Conservation (phyloP, 768 basidiomycete species). For the Pulveroboletus sp. region DNA sequence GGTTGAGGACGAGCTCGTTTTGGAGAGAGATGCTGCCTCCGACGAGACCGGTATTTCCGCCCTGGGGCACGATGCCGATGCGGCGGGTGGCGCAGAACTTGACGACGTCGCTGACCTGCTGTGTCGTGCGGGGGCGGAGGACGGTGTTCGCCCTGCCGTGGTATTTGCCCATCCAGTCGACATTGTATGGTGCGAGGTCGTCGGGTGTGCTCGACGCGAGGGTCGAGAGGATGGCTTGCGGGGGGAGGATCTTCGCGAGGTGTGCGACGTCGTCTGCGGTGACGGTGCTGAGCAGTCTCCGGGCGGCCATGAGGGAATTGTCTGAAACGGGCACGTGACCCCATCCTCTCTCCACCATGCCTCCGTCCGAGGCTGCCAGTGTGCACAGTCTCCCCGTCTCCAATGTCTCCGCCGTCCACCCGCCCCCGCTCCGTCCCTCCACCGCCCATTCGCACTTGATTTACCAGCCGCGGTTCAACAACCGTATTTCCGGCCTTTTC, state of each 20-base stretch:
- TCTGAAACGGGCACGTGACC: slow-evolving; percentile 3
- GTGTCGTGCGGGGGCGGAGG: slow-evolving; percentile 80
- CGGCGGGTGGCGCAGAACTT: slow-evolving; percentile 78
- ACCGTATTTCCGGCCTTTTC: slow-evolving; percentile 83
- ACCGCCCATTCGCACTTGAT: slow-evolving; percentile 28
- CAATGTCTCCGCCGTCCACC: slow-evolving; percentile 43
- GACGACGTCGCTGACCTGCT: slow-evolving; percentile 85
- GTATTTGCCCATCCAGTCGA: slow-evolving; percentile 97
- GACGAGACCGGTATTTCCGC: slow-evolving; percentile 97
- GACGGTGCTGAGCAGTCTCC: slow-evolving; percentile 45
- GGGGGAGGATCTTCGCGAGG: slow-evolving; percentile 62
- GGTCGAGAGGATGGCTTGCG: slow-evolving; percentile 64
- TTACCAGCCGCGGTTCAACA: slow-evolving; percentile 55
- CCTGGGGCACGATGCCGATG: slow-evolving; percentile 94
- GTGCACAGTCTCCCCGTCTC: slow-evolving; percentile 57
- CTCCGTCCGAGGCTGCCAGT: slow-evolving; percentile 48
- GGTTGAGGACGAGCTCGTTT: slow-evolving; percentile 83
- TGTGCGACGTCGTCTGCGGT: slow-evolving; percentile 58
- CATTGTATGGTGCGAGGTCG: slow-evolving; percentile 78
- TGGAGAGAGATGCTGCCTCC: slow-evolving; percentile 88
- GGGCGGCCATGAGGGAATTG: slow-evolving; percentile 11
- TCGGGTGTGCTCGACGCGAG: slow-evolving; percentile 48
- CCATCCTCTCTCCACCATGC: slow-evolving; percentile 22
- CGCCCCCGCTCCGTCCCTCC: slow-evolving; percentile 29
- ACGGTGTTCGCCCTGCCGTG: slow-evolving; percentile 80